Percentiles rank a stretch among this genome's conserved stretches.
Evolutionary conservation across 2,329 filamentous ascomycete species (phyloP).

Genomic region (Xylariaceae sp.): DNA sequence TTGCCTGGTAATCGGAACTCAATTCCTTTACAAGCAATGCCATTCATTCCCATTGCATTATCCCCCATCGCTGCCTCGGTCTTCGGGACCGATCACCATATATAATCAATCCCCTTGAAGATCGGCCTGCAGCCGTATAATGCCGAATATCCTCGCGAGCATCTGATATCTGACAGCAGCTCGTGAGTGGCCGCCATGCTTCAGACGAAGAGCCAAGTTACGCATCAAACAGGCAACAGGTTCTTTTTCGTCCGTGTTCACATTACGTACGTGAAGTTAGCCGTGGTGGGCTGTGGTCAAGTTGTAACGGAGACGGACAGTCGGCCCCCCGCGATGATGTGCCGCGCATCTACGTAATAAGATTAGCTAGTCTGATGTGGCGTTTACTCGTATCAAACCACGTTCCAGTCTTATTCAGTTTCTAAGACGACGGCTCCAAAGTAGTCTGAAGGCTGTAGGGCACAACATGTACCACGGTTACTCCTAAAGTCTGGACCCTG

Average conservation of each 20-base stretch:
- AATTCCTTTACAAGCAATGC: background rate
- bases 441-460: conserved; percentile 16
- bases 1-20: too few species aligned
- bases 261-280: background rate
- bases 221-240: background rate
- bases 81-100: background rate
- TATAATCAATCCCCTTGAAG: background rate
- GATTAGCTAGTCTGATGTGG: conserved; percentile 20
- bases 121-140: background rate
- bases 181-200: background rate
- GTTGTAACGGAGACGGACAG: background rate
- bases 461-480: conserved; percentile 9
- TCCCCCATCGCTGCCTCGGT: background rate
- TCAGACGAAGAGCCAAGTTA: background rate
- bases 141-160: background rate
- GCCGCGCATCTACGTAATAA: background rate
- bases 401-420: conserved; percentile 33
- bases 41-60: background rate
- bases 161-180: background rate
- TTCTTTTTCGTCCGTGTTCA: background rate
- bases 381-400: conserved; percentile 30
- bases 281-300: background rate
- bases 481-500: conserved; percentile 23
- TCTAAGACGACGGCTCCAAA: conserved; percentile 12
- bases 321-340: background rate